Percentiles rank a stretch among this genome's conserved stretches.
Conservation (phyloP, 257 asterid genomes). For the Misopates orontium region DNA sequence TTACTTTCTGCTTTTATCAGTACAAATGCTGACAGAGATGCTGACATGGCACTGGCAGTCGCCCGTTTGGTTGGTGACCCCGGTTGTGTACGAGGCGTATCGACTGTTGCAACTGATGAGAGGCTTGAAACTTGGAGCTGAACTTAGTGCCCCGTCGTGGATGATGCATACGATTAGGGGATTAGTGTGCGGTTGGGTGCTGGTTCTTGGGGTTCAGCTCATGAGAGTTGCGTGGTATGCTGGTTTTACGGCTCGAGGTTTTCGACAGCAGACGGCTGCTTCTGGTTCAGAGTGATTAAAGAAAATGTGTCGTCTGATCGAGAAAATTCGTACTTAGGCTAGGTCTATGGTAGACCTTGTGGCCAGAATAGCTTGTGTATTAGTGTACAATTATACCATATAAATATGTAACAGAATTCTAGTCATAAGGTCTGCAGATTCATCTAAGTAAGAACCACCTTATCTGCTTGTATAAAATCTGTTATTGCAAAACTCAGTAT, state of each 20-base stretch:
- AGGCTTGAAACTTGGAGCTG: slow-evolving; percentile 81
- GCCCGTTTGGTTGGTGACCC: slow-evolving; percentile 92
- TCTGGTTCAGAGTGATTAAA: slow-evolving; percentile 25
- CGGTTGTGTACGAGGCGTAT: slow-evolving; percentile 78
- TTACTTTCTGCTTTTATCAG: slow-evolving; percentile 73
- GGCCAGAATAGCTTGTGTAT: too few relatives aligned
- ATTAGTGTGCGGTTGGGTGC: slow-evolving; percentile 90
- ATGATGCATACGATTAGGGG: slow-evolving; percentile 68
- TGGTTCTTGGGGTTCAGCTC: slow-evolving; percentile 91
- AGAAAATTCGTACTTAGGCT: too few relatives aligned
- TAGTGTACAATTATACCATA: too few relatives aligned
- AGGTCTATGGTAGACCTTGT: too few relatives aligned
- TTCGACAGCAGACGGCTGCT: slow-evolving; percentile 31
- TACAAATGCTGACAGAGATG: slow-evolving; percentile 82
- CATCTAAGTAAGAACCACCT: too few relatives aligned
- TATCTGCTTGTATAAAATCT: too few relatives aligned
- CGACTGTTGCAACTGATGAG: slow-evolving; percentile 91
- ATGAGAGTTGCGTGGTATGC: slow-evolving; percentile 98
- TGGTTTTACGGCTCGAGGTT: slow-evolving; percentile 63
- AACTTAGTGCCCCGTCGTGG: slow-evolving; percentile 76
- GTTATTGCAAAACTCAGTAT: slow-evolving; percentile 1
- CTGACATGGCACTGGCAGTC: slow-evolving; percentile 98
- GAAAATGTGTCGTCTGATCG: too few relatives aligned
- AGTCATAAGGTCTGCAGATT: too few relatives aligned
- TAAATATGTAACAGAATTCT: too few relatives aligned